Conservation (phyloP, 2,329 filamentous ascomycete species). For the Ophiostoma himal-ulmi region DNA sequence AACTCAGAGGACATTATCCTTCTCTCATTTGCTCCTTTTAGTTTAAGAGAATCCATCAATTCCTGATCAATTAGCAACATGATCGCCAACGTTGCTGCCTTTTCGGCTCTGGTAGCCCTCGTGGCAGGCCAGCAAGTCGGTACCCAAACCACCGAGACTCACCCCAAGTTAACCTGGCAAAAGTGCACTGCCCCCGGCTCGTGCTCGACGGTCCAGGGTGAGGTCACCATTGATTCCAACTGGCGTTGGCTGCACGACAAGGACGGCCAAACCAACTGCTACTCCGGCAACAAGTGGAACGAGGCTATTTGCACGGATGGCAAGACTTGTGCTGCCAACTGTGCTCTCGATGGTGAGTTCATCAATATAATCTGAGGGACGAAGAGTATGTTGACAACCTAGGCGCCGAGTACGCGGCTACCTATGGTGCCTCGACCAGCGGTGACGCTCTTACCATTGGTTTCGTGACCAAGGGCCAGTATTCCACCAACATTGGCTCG, state of each 20-base stretch:
- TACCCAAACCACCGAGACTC: conserved; percentile 41
- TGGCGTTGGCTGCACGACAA: conserved; percentile 53
- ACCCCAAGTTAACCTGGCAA: conserved; percentile 49
- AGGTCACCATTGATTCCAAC: conserved; percentile 50
- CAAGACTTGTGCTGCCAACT: conserved; percentile 48
- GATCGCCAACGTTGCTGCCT: conserved; percentile 32
- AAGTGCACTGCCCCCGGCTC: conserved; percentile 43
- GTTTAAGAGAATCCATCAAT: neutral
- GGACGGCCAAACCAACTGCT: conserved; percentile 45
- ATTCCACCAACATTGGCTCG: conserved; percentile 37
- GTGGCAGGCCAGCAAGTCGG: conserved; percentile 45
- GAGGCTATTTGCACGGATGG: conserved; percentile 43
- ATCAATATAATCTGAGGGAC: neutral
- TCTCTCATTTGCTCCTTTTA: neutral
- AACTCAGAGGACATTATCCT: neutral
- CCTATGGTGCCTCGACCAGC: conserved; percentile 47
- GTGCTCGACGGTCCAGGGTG: conserved; percentile 44
- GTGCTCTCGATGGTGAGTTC: conserved; percentile 33
- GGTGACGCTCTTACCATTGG: conserved; percentile 45
- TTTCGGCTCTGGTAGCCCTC: conserved; percentile 40
- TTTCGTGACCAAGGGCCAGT: conserved; percentile 40
- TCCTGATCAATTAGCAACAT: conserved; percentile 19
- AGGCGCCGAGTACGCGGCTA: conserved; percentile 45
- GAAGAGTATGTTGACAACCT: conserved; percentile 35
- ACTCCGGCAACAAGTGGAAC: conserved; percentile 45